Evolutionary conservation across 1,284 basidiomycete species (phyloP).

Genomic region (Marasmius oreades): DNA sequence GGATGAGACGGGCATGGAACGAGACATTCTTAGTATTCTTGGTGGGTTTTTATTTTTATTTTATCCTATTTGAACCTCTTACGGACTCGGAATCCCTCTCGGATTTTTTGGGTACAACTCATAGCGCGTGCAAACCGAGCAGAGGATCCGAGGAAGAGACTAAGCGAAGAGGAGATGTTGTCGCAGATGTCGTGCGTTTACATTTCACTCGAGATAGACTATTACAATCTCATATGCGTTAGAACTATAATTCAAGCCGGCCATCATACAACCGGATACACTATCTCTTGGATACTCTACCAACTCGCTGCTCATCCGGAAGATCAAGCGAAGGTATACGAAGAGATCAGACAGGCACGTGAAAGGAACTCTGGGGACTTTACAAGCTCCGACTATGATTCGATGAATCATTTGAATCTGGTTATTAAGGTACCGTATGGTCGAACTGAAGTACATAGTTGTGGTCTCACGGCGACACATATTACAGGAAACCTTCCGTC

Average conservation of each 20-base stretch:
- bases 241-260: conserved; percentile 18
- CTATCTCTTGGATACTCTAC: conserved; percentile 23
- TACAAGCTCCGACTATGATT: conserved; percentile 11
- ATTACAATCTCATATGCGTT: background rate
- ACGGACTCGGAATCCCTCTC: too few relatives aligned
- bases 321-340: conserved; percentile 19
- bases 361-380: background rate
- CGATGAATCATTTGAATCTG: conserved; percentile 14
- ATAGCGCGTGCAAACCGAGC: conserved; percentile 20
- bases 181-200: conserved; percentile 21
- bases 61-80: background rate
- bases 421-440: conserved; percentile 13
- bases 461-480: background rate
- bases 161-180: conserved; percentile 24
- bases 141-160: conserved; percentile 14
- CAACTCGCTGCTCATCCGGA: conserved; percentile 22
- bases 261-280: conserved; percentile 23
- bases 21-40: conserved; percentile 25
- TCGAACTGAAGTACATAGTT: background rate
- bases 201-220: background rate
- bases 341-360: conserved; percentile 14
- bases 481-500: background rate
- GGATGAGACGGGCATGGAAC: background rate
- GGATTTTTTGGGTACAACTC: background rate
- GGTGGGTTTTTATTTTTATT: conserved; percentile 9